Conservation (phyloP, 306 rosid genomes). For the Potentilla sterilis region DNA sequence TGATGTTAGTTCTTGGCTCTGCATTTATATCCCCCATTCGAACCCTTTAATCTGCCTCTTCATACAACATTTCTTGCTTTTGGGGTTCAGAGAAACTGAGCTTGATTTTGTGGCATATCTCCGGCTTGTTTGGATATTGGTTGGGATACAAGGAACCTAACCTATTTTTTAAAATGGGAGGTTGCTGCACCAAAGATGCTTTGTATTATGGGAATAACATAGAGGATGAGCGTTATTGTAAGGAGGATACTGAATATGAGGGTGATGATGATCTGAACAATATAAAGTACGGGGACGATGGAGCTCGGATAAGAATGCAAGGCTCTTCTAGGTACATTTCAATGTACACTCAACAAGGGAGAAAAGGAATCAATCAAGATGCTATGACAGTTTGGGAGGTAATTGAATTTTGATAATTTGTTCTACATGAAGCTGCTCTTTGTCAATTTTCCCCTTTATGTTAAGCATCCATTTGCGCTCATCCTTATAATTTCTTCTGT, state of each 20-base stretch:
- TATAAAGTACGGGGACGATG: conserved; percentile 29
- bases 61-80: background rate
- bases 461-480: no score
- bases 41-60: background rate
- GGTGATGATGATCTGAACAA: conserved; percentile 29
- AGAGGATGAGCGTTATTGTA: conserved; percentile 27
- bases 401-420: conserved; percentile 8
- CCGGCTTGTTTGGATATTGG: conserved; percentile 13
- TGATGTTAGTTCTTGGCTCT: background rate
- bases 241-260: conserved; percentile 30
- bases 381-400: conserved; percentile 95
- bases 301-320: conserved; percentile 43
- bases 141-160: conserved; percentile 24
- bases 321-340: conserved; percentile 57
- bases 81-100: background rate
- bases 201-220: conserved; percentile 21
- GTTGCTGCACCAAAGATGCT: conserved; percentile 47
- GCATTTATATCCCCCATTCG: background rate
- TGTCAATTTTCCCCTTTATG: no score
- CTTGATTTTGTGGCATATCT: background rate
- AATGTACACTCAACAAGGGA: conserved; percentile 77
- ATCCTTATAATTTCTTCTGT: background rate
- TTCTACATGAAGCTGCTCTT: conserved; percentile 8
- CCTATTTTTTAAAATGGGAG: conserved; percentile 48
- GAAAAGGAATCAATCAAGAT: conserved; percentile 87